Evolutionary conservation across 2,329 filamentous ascomycete species (phyloP).

Genomic region (Chaetomium globosum): DNA sequence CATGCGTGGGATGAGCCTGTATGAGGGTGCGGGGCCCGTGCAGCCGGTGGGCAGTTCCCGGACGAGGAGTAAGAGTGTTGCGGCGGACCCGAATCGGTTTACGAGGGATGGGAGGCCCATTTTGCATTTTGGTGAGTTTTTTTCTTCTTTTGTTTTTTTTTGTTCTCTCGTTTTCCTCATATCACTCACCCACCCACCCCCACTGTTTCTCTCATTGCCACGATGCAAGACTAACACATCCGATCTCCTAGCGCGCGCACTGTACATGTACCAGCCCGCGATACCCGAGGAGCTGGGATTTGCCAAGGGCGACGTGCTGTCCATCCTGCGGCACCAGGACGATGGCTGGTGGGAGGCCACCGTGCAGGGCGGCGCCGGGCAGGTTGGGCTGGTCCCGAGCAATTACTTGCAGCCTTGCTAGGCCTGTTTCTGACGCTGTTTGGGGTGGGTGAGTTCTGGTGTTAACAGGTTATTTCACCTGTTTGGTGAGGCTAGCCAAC

Average conservation of each 20-base stretch:
- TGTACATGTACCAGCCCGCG: slow-evolving; percentile 92
- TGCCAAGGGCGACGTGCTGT: slow-evolving; percentile 85
- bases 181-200: no score
- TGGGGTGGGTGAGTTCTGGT: background rate
- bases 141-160: slow-evolving; percentile 8
- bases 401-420: slow-evolving; percentile 65
- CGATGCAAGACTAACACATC: background rate
- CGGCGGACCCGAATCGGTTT: slow-evolving; percentile 79
- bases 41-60: slow-evolving; percentile 41
- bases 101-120: slow-evolving; percentile 86
- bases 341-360: slow-evolving; percentile 99
- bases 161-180: no score
- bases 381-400: slow-evolving; percentile 65
- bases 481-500: background rate
- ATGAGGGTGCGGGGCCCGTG: slow-evolving; percentile 53
- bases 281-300: slow-evolving; percentile 96
- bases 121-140: slow-evolving; percentile 86
- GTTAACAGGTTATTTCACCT: no score
- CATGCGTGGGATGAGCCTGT: slow-evolving; percentile 55
- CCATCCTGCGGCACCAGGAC: slow-evolving; percentile 87
- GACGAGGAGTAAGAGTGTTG: slow-evolving; percentile 72
- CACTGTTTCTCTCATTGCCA: no score
- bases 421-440: slow-evolving; percentile 9
- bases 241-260: slow-evolving; percentile 74
- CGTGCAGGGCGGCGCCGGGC: slow-evolving; percentile 69